Evolutionary conservation across 2,329 filamentous ascomycete genomes (phyloP), one percentile per base, ranked within the genome.

Genomic region (Aspergillus candidus): DNA sequence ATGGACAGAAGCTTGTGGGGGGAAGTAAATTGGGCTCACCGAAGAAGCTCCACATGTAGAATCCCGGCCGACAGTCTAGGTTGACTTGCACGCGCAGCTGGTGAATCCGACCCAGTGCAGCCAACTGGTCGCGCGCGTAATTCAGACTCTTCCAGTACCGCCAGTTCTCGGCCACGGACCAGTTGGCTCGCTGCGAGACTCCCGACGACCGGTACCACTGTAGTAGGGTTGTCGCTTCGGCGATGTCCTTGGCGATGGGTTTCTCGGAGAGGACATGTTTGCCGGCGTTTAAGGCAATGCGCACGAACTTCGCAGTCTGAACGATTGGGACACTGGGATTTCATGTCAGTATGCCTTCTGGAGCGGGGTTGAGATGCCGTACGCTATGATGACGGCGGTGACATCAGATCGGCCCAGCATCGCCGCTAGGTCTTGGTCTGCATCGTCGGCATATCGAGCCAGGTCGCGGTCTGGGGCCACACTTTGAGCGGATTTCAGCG

Each of bases 231-330:
- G 66, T 59, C 0, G 76, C 76, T 1, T 69, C 67, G 2, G 70
- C 67, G 7, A 83, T 65, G 51, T 84, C 78, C 51, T 77, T 75
- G 3, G 78, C 82, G 33, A 86, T 72, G 30, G 83, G 83, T 66
- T 86, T 86, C 66, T 86, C 83, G 12, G 78, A 78, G 3, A 86
- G 69, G 6, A 86, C 82, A 57, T 86, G 81, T 63, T 86, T 87
- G 18, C 81, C 80, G 1, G 80, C 81, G n/a, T 65, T 58, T 13
- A 86, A 67, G 0, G 78, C 79, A 49, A 74, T 72, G 49, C 76
- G 71, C 55, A 86, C 77, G 54, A 76, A 75, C 11, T 64, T 64
- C 2, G 81, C 78, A 60, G 86, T 82, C 32, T 67, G 67, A 38
- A 72, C 58, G 57, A 86, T 86, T 30, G 83, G 82, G 32, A 86